Evolutionary conservation across 2,329 filamentous ascomycete genomes (phyloP).

Genomic region (Celoporthe dispersa): DNA sequence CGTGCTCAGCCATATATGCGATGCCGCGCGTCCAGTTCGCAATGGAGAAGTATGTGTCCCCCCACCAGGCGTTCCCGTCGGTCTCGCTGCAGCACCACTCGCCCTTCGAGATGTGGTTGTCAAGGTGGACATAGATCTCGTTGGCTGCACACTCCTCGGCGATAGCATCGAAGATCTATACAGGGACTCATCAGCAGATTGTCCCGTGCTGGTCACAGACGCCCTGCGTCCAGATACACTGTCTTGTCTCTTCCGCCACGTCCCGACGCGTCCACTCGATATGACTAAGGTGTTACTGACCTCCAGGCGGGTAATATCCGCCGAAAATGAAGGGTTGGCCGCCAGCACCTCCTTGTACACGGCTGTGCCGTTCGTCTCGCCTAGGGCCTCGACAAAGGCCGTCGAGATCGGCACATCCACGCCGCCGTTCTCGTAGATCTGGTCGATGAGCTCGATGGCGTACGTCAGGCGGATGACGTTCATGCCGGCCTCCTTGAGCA

Average conservation of each 20-base stretch:
- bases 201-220: not conserved
- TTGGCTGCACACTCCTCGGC: constrained; percentile 55
- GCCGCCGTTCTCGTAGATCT: constrained; percentile 45
- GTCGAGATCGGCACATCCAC: constrained; percentile 43
- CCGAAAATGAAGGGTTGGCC: constrained; percentile 54
- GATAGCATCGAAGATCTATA: constrained; percentile 56
- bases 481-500: constrained; percentile 56
- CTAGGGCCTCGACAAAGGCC: constrained; percentile 46
- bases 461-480: constrained; percentile 61
- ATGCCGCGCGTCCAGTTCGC: constrained; percentile 58
- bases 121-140: constrained; percentile 52
- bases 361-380: constrained; percentile 50
- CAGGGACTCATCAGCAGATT: constrained; percentile 20
- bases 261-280: no score
- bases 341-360: constrained; percentile 50
- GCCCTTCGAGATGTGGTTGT: constrained; percentile 56
- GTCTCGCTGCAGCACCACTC: constrained; percentile 52
- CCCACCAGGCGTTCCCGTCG: constrained; percentile 57
- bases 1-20: constrained; percentile 55
- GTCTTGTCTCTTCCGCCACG: no score
- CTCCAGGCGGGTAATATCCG: constrained; percentile 51
- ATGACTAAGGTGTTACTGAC: constrained; percentile 31
- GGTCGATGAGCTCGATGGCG: constrained; percentile 60
- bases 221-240: not conserved
- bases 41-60: constrained; percentile 57